Evolutionary conservation across 306 rosid genomes (phyloP), one percentile per base, ranked within the genome.

Genomic region (Fragaria vesca): DNA sequence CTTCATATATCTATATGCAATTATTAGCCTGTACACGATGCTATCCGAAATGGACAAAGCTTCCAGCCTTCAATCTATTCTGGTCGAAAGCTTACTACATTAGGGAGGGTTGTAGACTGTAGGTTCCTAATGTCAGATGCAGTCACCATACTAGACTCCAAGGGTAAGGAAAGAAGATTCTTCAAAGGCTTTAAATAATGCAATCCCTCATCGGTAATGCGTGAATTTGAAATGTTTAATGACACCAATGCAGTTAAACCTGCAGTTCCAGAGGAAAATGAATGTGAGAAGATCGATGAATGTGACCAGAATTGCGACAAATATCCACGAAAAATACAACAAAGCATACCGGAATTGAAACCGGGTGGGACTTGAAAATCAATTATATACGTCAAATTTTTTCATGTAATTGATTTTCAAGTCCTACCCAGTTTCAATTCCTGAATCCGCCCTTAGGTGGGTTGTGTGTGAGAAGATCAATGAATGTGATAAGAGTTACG

Each of bases 81-180:
- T 0, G 94, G 97, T 20, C 97, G 86, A 78, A 91, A 88, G 86
- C 84, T 88, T 45, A 88, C 87, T 78, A 91, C 83, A 78, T 91
- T 86, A 2, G 91, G 92, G 75, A 91, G 92, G 82, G 86, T n/a
- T n/a, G n/a, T n/a, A n/a, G n/a, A n/a, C 86, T 83, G 88, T 60
- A 91, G 87, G 78, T 83, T 91, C 91, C 81, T 89, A 57, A 91
- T 86, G 76, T 83, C 93, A 42, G 75, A 79, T 72, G 92, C 87
- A 12, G 94, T 91, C 83, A 91, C 91, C 86, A 81, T 83, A 82
- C 92, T 86, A 17, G 90, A 87, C 54, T 91, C 97, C 82, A 91
- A 81, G 63, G 94, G 88, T 58, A 91, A 82, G 30, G 91, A 89
- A 60, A 83, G 82, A 76, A 91, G 76, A 85, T 88, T 89, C 81